Evolutionary conservation across 257 asterid species (phyloP), one percentile per base, ranked within the genome.

Genomic region (Solanum chmielewskii): DNA sequence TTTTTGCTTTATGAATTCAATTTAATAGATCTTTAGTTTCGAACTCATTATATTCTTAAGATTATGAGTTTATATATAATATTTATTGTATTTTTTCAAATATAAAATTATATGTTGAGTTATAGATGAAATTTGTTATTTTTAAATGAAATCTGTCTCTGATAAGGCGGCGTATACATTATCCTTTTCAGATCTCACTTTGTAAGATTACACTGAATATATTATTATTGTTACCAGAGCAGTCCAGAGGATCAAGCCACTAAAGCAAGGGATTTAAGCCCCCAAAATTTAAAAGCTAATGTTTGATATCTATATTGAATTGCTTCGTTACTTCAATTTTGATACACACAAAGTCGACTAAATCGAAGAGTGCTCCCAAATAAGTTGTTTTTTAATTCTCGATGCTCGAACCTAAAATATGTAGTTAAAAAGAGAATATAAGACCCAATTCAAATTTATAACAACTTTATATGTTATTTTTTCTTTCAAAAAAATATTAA

Each of bases 141-240:
- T 66, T 66, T 4, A 1, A 4, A 66, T 6, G 74, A 52, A 66
- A 6, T 3, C 0, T 27, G 2, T 60, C 29, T 4, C 0, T 60
- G 3, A 3, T 23, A 60, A 60, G 3, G 9, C 3, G 23, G 7
- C 1, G 25, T 60, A 4, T 1, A 23, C 14, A 60, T 0, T 6
- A 5, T 25, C 18, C 0, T 12, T 66, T 13, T 64, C 7, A 7
- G 0, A 66, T 1, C 2, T 3, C 2, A 68, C 0, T 66, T 27
- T 68, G 6, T 14, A 7, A 6, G 6, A 68, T 68, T 13, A 68
- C 21, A 27, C 1, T 13, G 23, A 5, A 27, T 29, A 68, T 29
- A 68, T 29, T 14, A 0, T 68, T 14, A 6, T 29, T 68, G 6
- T 68, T 68, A 21, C 0, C 7, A 5, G 1, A 3, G 1, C 7